Evolutionary conservation across 2,329 filamentous ascomycete species (phyloP), one percentile per base, ranked within the genome.

Genomic region (Trichophyton mentagrophytes): DNA sequence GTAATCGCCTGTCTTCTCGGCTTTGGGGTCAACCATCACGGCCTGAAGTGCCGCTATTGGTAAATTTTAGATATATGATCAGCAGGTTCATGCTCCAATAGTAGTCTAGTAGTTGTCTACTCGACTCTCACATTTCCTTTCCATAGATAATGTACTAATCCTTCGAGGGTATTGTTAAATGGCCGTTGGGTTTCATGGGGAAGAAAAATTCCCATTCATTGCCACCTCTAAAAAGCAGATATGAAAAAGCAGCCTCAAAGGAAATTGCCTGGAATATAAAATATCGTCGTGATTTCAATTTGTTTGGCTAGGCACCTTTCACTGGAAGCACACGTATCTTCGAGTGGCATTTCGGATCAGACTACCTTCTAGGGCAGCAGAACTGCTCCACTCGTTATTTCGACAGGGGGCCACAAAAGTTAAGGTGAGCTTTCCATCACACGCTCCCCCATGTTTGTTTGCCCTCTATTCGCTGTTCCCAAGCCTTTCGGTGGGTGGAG

Each of bases 171-270:
- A 36, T 36, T 36, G 9, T 36, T 36, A 3, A 3, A 13, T 11
- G 11, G 33, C 9, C 33, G 33, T 13, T 36, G 33, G 33, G 22
- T 13, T 51, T 11, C 22, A 22, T 15, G 13, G 25, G 22, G 15
- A 27, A 17, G 33, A 36, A 55, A 9, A 15, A 9, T 36, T 13
- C 33, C 13, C 6, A 8, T 17, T 17, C 8, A 33, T 36, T 17
- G 27, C 49, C 30, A 55, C 49, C 49, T 55, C 11, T 15, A 55
- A 55, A 55, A 55, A 55, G 49, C 49, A 55, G 49, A 33, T 20
- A 53, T n/a, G 22, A 22, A 53, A 25, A 22, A 53, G 49, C 49
- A n/a, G 49, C 49, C 49, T 33, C 9, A 53, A 33, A 5, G 11
- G 22, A 53, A 53, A 22, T 22, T 11, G 5, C 27, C 27, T n/a